These are phyloP conservation scores for Phaeosphaeriaceae sp. DNA, from an alignment of 2,329 filamentous ascomycete species.

Conservation along the genomic window DNA sequence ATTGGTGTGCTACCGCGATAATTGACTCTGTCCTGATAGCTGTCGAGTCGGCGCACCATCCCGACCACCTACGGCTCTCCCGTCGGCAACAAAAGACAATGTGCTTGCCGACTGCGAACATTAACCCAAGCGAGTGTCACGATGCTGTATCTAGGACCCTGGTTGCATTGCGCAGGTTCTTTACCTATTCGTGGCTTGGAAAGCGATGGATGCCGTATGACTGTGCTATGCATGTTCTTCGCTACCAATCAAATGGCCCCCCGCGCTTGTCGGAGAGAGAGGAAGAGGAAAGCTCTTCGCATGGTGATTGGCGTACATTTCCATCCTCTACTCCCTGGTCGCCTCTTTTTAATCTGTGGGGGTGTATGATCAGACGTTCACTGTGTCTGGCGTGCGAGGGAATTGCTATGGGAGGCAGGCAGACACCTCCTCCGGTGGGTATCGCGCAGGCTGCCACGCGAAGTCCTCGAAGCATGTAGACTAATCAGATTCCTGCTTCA, in stretches of 20 bases:
- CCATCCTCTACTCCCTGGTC: neutral
- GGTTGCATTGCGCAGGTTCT: slow-evolving; percentile 21
- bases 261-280: slow-evolving; percentile 15
- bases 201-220: slow-evolving; percentile 36
- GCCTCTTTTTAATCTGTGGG: neutral
- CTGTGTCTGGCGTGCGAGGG: slow-evolving; percentile 7
- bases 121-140: too few relatives aligned
- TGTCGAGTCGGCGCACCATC: slow-evolving; percentile 11
- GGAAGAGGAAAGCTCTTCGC: slow-evolving; percentile 2
- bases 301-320: neutral
- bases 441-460: neutral
- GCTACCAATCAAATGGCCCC: slow-evolving; percentile 20
- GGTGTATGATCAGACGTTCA: slow-evolving; percentile 14
- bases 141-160: neutral
- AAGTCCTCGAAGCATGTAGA: neutral
- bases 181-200: slow-evolving; percentile 24
- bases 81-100: slow-evolving; percentile 19
- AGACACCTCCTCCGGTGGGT: slow-evolving; percentile 1
- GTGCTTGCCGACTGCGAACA: slow-evolving; percentile 3
- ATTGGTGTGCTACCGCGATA: slow-evolving; percentile 29
- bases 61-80: slow-evolving; percentile 34
- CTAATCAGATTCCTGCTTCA: neutral
- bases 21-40: slow-evolving; percentile 19
- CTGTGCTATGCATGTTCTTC: slow-evolving; percentile 26
- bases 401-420: slow-evolving; percentile 5